Evolutionary conservation across 2,329 filamentous ascomycete species (phyloP).

Genomic region (Fusarium camptoceras): DNA sequence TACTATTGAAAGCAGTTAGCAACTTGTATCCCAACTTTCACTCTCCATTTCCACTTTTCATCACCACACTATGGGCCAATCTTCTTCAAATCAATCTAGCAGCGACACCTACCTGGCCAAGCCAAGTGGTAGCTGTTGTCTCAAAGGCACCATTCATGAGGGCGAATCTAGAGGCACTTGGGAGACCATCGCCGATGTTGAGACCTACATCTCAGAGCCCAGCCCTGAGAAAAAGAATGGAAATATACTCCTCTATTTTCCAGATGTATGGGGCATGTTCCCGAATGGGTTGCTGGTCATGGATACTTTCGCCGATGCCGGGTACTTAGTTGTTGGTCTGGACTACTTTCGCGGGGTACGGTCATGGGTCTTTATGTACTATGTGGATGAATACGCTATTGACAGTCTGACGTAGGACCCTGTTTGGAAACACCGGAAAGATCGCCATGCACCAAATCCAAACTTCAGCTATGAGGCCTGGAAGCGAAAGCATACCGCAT

Average conservation of each 20-base stretch:
- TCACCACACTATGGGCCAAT: slow-evolving; percentile 1
- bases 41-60: background rate
- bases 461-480: slow-evolving; percentile 10
- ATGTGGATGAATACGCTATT: background rate
- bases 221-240: background rate
- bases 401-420: background rate
- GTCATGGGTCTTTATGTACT: too few species aligned
- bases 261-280: slow-evolving; percentile 19
- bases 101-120: background rate
- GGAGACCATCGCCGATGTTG: background rate
- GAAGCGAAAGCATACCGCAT: slow-evolving; percentile 5
- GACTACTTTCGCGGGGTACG: slow-evolving; percentile 13
- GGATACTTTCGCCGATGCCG: slow-evolving; percentile 11
- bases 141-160: background rate
- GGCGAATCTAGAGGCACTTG: slow-evolving; percentile 7
- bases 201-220: slow-evolving; percentile 10
- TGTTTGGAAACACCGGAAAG: slow-evolving; percentile 11
- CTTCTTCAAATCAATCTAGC: background rate
- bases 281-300: slow-evolving; percentile 9
- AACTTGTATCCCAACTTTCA: too few species aligned
- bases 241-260: slow-evolving; percentile 6
- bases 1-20: too few species aligned
- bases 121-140: slow-evolving; percentile 4
- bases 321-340: slow-evolving; percentile 5
- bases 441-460: background rate